Base-by-base conservation (phyloP, 768 basidiomycete species). In the Auricularia auricula-judae region DNA sequence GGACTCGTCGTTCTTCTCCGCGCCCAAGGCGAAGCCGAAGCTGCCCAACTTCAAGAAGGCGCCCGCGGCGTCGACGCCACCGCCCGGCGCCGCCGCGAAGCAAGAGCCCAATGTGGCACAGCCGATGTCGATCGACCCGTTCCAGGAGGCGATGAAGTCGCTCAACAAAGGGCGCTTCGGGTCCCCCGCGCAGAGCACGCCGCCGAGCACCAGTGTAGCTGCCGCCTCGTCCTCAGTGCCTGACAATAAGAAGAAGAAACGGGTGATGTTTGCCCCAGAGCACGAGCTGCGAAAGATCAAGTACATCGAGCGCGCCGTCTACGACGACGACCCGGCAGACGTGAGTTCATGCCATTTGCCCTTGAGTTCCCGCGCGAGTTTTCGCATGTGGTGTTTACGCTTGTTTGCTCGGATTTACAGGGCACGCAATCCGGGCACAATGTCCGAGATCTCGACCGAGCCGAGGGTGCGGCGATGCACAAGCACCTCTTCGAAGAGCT, bases 1-100 rank as follows among this genome's bases (percentile, higher is more conserved):
- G 12, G 91, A 93, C 74, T 88, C 87, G 59, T 91, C 89, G 1
- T 93, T 93, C 75, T 93, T 93, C 75, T 92, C 91, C 63, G 87
- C 88, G 47, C 88, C 90, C 4, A 93, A 92, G 72, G 83, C 86
- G 21, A 92, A 91, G 71, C 84, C 87, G 36, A 90, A 88, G 74
- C 77, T 93, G 23, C 91, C 91, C 11, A 90, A 83, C 64, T 93
- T 93, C 80, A 92, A 87, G 77, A 93, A 93, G 74, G 87, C 67
- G 4, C 64, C 70, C 2, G 44, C 39, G 23, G 43, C 86, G 11
- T 81, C 84, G 11, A 36, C 66, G 4, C 59, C 68, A 4, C 36
- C 66, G 29, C 10, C 69, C 0, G 74, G 75, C 4, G 68, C 74
- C 8, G 73, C 69, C 63, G 71, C 71, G 62, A 81, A 81, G 69